Conservation (phyloP, 2,329 filamentous ascomycete species). For the Diaporthe longicolla region DNA sequence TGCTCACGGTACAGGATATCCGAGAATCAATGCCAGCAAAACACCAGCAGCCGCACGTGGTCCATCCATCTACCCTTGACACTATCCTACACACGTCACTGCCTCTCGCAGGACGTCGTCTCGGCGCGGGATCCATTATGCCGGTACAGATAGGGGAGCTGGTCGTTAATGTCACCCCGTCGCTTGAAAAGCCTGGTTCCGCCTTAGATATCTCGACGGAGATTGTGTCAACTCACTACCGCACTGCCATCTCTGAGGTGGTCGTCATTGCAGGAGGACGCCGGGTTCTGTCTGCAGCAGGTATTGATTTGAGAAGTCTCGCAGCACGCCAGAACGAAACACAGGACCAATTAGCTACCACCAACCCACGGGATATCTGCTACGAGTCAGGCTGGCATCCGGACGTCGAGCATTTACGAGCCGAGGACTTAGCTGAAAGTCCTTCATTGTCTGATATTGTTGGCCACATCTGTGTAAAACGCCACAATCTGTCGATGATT, state of each 20-base stretch:
- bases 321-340: neutral
- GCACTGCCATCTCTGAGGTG: conserved; percentile 1
- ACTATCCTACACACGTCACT: conserved; percentile 3
- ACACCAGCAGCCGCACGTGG: conserved; percentile 13
- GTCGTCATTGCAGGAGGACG: neutral
- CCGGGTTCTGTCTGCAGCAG: neutral
- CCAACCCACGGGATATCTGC: neutral
- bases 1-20: neutral
- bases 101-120: neutral
- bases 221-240: conserved; percentile 6
- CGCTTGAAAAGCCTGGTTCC: neutral
- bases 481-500: neutral
- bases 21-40: neutral
- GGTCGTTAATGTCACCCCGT: neutral
- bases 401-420: conserved; percentile 5
- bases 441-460: neutral
- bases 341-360: neutral
- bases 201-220: neutral
- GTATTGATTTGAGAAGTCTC: neutral
- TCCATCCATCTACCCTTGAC: conserved; percentile 27
- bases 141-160: conserved; percentile 24
- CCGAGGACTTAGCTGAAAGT: neutral
- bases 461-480: neutral
- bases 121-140: conserved; percentile 5
- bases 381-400: neutral